Evolutionary conservation across 2,329 filamentous ascomycete genomes (phyloP).

Genomic region (Huntiella omanensis): DNA sequence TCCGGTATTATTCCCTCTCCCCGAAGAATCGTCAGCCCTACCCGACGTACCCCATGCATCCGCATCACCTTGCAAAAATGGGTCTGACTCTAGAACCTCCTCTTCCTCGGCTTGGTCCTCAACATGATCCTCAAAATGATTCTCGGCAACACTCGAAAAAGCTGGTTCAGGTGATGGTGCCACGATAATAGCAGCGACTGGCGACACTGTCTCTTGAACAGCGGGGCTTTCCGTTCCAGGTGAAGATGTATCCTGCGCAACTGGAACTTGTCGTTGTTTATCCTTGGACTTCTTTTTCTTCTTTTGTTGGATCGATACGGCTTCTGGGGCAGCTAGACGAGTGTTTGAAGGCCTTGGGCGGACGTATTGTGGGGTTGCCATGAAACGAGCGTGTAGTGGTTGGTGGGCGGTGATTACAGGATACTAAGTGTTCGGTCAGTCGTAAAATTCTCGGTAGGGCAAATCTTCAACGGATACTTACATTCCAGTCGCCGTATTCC

Average conservation of each 20-base stretch:
- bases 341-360: background rate
- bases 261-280: background rate
- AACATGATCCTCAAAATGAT: too few relatives aligned
- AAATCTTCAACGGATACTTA: slow-evolving; percentile 29
- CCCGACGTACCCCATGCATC: background rate
- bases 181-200: too few relatives aligned
- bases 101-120: background rate
- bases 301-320: slow-evolving; percentile 14
- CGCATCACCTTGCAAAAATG: slow-evolving; percentile 8
- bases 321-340: too few relatives aligned
- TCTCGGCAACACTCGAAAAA: too few relatives aligned
- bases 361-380: slow-evolving; percentile 9
- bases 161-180: too few relatives aligned
- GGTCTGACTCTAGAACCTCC: slow-evolving; percentile 1
- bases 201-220: too few relatives aligned
- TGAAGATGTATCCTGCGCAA: too few relatives aligned
- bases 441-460: background rate
- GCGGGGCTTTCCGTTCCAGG: too few relatives aligned
- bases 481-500: slow-evolving; percentile 86
- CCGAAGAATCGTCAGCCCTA: background rate
- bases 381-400: slow-evolving; percentile 50
- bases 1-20: background rate
- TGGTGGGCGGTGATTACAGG: slow-evolving; percentile 73
- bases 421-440: slow-evolving; percentile 36
- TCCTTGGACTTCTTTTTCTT: slow-evolving; percentile 21